Evolutionary conservation across 805 yeast genomes (phyloP).

Genomic region (Nakazawaea holstii): DNA sequence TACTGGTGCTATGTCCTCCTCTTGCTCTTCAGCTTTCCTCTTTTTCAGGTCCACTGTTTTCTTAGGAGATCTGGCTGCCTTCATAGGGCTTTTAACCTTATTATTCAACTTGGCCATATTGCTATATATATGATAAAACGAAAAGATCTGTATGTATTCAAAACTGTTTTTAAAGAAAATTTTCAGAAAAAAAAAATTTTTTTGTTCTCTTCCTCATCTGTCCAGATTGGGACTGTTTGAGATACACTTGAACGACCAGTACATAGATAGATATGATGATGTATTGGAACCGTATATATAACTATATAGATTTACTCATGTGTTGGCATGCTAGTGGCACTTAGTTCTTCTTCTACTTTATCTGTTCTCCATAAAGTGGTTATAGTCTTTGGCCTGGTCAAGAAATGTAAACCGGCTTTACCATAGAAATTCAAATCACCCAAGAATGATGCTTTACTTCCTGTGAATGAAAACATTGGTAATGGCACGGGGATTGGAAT

Average conservation of each 20-base stretch:
- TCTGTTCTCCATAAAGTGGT: slow-evolving; percentile 62
- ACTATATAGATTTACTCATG: slow-evolving; percentile 24
- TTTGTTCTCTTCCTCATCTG: neutral
- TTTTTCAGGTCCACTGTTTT: slow-evolving; percentile 11
- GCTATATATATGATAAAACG: neutral
- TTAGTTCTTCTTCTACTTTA: slow-evolving; percentile 38
- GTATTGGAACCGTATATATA: neutral
- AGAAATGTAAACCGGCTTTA: slow-evolving; percentile 64
- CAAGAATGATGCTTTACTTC: slow-evolving; percentile 67
- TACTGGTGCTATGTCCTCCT: neutral
- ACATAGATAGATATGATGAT: neutral
- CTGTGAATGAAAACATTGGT: slow-evolving; percentile 79
- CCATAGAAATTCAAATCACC: slow-evolving; percentile 81
- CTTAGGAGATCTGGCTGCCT: neutral
- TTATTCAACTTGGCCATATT: neutral
- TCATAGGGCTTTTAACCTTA: neutral
- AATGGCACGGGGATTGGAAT: slow-evolving; percentile 80
- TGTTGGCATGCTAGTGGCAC: slow-evolving; percentile 67
- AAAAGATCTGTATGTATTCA: neutral
- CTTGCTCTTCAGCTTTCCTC: slow-evolving; percentile 3
- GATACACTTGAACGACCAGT: neutral
- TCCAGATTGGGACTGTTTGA: neutral
- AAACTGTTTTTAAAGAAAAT: neutral
- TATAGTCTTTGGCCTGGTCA: slow-evolving; percentile 72
- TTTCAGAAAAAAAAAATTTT: neutral